Conservation (phyloP, 176 grass and related monocot species). For the Carex pumila region DNA sequence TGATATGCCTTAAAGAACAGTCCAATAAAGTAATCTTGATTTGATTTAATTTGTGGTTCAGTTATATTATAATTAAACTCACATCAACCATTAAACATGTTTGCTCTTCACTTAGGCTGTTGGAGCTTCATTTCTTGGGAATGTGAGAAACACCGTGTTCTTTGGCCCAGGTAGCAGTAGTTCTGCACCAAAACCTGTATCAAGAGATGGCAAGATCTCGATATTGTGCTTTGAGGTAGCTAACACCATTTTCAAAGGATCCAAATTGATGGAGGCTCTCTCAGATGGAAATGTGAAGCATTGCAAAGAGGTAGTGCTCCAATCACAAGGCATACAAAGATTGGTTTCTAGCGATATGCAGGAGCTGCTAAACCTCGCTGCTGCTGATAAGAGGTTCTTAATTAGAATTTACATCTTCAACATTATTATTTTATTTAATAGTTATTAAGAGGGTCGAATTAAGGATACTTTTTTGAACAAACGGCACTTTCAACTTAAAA, state of each 20-base stretch:
- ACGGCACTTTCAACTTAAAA: not conserved
- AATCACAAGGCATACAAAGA: conserved; percentile 29
- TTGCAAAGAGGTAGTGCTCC: conserved; percentile 38
- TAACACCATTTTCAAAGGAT: conserved; percentile 57
- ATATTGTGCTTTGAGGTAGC: conserved; percentile 67
- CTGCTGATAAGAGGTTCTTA: conserved; percentile 44
- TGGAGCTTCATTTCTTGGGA: not conserved
- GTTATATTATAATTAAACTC: not conserved
- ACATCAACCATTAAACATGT: not conserved
- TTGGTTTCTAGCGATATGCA: conserved; percentile 43
- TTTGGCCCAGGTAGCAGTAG: conserved; percentile 15
- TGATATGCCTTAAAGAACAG: not conserved
- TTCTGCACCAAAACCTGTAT: conserved; percentile 5
- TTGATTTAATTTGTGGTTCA: not conserved
- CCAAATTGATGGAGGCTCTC: conserved; percentile 44
- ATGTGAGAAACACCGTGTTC: not conserved
- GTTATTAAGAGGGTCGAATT: not conserved
- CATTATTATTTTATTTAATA: not conserved
- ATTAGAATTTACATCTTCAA: not conserved
- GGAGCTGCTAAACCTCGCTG: conserved; percentile 36
- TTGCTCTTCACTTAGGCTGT: not conserved
- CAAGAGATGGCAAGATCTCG: conserved; percentile 30
- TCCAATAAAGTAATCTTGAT: not conserved
- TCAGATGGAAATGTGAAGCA: conserved; percentile 36
- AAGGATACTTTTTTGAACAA: not conserved